Evolutionary conservation across 352 stramenopile genomes (phyloP).

Genomic region (Globisporangium cystogenes): DNA sequence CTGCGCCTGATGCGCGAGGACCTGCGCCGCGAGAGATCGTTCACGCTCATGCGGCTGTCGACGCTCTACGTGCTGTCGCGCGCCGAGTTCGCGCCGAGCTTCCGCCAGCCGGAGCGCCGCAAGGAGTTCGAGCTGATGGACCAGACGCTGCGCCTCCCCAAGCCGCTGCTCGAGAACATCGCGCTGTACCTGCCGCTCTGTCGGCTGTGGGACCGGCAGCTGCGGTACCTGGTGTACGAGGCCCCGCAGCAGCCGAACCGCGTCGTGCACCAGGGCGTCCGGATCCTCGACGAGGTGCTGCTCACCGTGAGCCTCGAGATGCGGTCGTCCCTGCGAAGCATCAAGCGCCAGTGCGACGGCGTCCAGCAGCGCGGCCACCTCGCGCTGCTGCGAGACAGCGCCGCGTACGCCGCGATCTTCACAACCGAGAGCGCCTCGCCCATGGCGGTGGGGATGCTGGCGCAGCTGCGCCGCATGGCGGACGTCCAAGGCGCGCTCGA

Average conservation of each 20-base stretch:
- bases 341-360: conserved; percentile 37
- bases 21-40: conserved; percentile 63
- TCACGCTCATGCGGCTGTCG: conserved; percentile 64
- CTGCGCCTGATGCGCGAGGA: conserved; percentile 73
- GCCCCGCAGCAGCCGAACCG: conserved; percentile 62
- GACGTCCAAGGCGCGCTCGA: conserved; percentile 74
- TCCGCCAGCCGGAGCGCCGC: conserved; percentile 38
- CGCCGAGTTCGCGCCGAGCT: conserved; percentile 30
- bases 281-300: conserved; percentile 81
- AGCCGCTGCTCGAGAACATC: conserved; percentile 78
- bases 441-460: conserved; percentile 49
- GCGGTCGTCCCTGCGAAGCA: conserved; percentile 37
- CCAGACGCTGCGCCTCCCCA: conserved; percentile 61
- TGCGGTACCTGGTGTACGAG: conserved; percentile 78
- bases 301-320: conserved; percentile 67
- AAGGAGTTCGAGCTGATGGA: conserved; percentile 55
- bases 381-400: conserved; percentile 60
- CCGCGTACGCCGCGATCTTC: conserved; percentile 57
- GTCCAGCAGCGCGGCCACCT: conserved; percentile 57
- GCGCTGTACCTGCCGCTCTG: conserved; percentile 68
- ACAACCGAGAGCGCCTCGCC: conserved; percentile 37
- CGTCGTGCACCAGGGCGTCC: conserved; percentile 75
- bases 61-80: conserved; percentile 60
- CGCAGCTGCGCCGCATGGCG: conserved; percentile 62
- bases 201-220: conserved; percentile 71